Percentiles rank a stretch among this genome's conserved stretches.
These are phyloP conservation scores for Phytophthora palmivora DNA, from an alignment of 352 stramenopile genomes.

Conservation along the genomic window DNA sequence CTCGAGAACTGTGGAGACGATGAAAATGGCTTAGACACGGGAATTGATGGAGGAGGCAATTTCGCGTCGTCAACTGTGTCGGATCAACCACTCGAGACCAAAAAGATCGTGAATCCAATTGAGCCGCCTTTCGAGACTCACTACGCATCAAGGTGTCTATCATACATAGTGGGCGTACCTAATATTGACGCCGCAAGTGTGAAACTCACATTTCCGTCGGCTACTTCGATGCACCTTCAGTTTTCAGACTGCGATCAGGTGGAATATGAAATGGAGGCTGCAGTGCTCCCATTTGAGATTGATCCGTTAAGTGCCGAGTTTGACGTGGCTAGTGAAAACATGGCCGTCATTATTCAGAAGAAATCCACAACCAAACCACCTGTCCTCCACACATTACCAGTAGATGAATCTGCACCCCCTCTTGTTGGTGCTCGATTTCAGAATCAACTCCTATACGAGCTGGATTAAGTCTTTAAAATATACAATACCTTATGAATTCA, in stretches of 20 bases:
- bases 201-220: constrained; percentile 46
- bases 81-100: background rate
- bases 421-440: constrained; percentile 55
- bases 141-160: constrained; percentile 51
- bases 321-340: constrained; percentile 75
- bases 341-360: constrained; percentile 73
- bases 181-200: constrained; percentile 47
- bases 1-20: constrained; percentile 69
- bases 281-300: constrained; percentile 39
- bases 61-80: too few relatives aligned
- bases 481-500: constrained; percentile 3
- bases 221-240: constrained; percentile 38
- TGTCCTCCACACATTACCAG: background rate
- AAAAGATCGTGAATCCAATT: background rate
- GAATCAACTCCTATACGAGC: constrained; percentile 77
- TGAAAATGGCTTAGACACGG: constrained; percentile 30
- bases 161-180: constrained; percentile 57
- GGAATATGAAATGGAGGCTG: constrained; percentile 45
- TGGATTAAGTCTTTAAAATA: constrained; percentile 44
- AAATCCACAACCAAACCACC: background rate
- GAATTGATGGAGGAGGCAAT: constrained; percentile 1
- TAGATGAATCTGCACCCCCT: constrained; percentile 17
- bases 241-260: constrained; percentile 33
- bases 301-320: constrained; percentile 42
- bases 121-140: constrained; percentile 50